Evolutionary conservation across 164 flowering plant species (phyloP).

Genomic region (Vitis cinerea): DNA sequence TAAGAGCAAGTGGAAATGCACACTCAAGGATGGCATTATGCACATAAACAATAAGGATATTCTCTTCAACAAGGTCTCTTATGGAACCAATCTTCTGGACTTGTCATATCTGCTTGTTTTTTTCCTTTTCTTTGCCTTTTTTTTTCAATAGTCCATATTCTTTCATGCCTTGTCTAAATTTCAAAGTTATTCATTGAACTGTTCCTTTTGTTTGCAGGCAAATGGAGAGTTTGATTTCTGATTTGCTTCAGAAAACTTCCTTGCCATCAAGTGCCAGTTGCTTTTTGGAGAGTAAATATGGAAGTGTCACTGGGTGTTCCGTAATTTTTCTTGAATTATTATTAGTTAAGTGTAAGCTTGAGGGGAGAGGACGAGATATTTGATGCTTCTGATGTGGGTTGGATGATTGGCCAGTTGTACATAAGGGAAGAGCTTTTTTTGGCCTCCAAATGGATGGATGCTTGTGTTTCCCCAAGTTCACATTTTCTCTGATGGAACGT

Average conservation of each 20-base stretch:
- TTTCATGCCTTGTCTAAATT: neutral
- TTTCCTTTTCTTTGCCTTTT: neutral
- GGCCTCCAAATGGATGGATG: conserved; percentile 20
- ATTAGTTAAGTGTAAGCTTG: conserved; percentile 16
- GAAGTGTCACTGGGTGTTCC: conserved; percentile 12
- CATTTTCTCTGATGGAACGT: conserved; percentile 21
- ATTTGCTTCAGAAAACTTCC: conserved; percentile 22
- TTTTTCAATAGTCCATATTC: neutral
- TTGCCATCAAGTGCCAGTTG: conserved; percentile 11
- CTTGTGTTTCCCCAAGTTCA: conserved; percentile 12
- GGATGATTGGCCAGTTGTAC: conserved; percentile 48
- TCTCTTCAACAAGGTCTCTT: conserved; percentile 81
- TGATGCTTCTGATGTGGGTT: conserved; percentile 17
- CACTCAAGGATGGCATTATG: conserved; percentile 94
- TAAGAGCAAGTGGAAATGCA: conserved; percentile 97
- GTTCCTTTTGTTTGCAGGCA: conserved; percentile 48
- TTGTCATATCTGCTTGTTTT: neutral
- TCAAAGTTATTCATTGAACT: neutral
- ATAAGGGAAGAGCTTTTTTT: conserved; percentile 34
- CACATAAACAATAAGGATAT: conserved; percentile 82
- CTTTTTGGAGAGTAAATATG: conserved; percentile 14
- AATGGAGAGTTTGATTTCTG: conserved; percentile 88
- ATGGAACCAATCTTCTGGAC: too few species aligned
- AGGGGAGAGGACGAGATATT: conserved; percentile 19
- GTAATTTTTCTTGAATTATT: conserved; percentile 15